Conservation (phyloP, 108 stramenopile species). For the Chaetoceros muelleri region DNA sequence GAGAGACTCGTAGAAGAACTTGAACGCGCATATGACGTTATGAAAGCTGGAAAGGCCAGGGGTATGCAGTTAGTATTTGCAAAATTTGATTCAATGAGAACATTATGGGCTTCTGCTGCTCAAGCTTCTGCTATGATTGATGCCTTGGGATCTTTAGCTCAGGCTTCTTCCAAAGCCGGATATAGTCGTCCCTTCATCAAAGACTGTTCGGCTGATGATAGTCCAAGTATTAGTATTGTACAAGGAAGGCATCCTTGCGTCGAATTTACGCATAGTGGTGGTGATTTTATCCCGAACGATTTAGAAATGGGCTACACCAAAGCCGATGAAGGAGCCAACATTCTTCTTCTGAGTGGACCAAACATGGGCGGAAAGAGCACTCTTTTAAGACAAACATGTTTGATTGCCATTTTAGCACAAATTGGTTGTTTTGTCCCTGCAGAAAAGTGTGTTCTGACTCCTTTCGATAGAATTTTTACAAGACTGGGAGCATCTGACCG, state of each 20-base stretch:
- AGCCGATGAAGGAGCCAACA: constrained; percentile 15
- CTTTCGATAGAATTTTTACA: constrained; percentile 97
- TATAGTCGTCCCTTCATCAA: constrained; percentile 62
- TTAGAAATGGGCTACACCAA: constrained; percentile 47
- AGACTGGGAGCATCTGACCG: constrained; percentile 98
- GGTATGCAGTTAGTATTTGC: constrained; percentile 92
- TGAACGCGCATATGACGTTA: constrained; percentile 68
- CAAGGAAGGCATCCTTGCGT: constrained; percentile 95
- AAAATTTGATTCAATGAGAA: constrained; percentile 82
- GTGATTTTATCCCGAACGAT: constrained; percentile 94
- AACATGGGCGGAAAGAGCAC: constrained; percentile 96
- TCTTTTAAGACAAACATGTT: constrained; percentile 93
- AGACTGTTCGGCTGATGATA: constrained; percentile 37
- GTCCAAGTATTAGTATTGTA: constrained; percentile 56
- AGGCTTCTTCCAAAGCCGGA: constrained; percentile 67
- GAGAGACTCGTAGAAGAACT: constrained; percentile 65
- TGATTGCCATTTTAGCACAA: constrained; percentile 94
- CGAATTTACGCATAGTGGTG: constrained; percentile 54
- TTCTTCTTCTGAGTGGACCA: constrained; percentile 91
- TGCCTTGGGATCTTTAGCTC: constrained; percentile 87
- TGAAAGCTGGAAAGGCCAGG: constrained; percentile 74
- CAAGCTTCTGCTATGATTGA: constrained; percentile 87
- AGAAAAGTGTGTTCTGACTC: constrained; percentile 76
- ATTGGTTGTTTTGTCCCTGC: constrained; percentile 98
- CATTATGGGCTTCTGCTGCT: constrained; percentile 80